These are phyloP conservation scores for Pseudopithomyces chartarum DNA, from an alignment of 2,329 filamentous ascomycete genomes.

Conservation along the genomic window DNA sequence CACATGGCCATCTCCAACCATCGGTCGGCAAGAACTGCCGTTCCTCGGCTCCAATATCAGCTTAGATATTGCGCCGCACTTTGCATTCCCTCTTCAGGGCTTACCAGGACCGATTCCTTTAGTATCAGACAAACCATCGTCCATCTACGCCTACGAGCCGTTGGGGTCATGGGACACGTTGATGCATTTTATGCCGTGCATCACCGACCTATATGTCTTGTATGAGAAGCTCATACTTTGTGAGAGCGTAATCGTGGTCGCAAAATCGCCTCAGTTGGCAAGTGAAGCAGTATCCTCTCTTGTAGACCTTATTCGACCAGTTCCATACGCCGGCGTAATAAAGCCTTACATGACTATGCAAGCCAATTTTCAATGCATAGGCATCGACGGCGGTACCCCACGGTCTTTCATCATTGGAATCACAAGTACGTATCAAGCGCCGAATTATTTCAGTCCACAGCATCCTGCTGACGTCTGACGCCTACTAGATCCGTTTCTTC, in stretches of 20 bases:
- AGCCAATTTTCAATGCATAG: conserved; percentile 47
- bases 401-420: conserved; percentile 47
- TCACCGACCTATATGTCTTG: conserved; percentile 47
- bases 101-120: conserved; percentile 35
- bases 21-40: conserved; percentile 45
- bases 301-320: conserved; percentile 46
- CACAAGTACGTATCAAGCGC: conserved; percentile 28
- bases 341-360: conserved; percentile 52
- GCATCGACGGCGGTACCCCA: conserved; percentile 46
- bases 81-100: conserved; percentile 48
- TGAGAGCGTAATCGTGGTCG: conserved; percentile 47
- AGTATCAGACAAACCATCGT: conserved; percentile 35
- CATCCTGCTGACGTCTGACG: background rate
- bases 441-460: background rate
- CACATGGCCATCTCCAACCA: conserved; percentile 42
- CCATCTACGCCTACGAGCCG: conserved; percentile 49
- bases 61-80: conserved; percentile 48
- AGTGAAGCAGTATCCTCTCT: conserved; percentile 48
- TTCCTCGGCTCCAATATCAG: conserved; percentile 46
- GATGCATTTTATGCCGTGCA: conserved; percentile 47
- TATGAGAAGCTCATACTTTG: conserved; percentile 49
- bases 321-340: conserved; percentile 47
- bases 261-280: conserved; percentile 48
- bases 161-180: conserved; percentile 46
- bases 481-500: conserved; percentile 42